Conservation (phyloP, 352 stramenopile species). For the Halophytophthora batemanensis region DNA sequence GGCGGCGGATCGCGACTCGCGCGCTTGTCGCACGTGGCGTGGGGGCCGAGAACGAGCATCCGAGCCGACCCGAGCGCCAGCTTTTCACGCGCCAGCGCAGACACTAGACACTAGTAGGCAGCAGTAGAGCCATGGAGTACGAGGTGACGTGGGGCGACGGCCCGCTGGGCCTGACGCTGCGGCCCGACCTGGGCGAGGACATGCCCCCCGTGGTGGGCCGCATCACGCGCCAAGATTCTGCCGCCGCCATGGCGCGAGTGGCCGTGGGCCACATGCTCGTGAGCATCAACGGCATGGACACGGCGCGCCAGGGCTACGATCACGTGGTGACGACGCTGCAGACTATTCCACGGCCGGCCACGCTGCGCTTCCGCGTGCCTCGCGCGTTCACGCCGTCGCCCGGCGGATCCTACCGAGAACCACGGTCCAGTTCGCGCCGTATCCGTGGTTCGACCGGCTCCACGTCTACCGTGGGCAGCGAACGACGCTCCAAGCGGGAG, state of each 20-base stretch:
- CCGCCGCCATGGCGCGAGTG: constrained; percentile 74
- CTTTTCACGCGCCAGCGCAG: no score
- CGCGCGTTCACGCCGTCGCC: constrained; percentile 32
- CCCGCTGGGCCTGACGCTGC: constrained; percentile 75
- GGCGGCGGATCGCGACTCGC: background rate
- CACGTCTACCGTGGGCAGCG: constrained; percentile 20
- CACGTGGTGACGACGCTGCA: constrained; percentile 80
- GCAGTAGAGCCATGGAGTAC: constrained; percentile 66
- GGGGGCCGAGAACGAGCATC: constrained; percentile 13
- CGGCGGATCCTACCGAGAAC: constrained; percentile 26
- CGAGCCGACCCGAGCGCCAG: no score
- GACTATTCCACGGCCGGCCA: constrained; percentile 76
- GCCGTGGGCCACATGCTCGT: constrained; percentile 87
- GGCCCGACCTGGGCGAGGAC: constrained; percentile 79
- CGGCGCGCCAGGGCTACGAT: constrained; percentile 82
- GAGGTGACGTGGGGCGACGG: constrained; percentile 85
- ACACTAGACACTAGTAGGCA: no score
- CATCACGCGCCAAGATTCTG: constrained; percentile 85
- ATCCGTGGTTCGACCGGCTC: constrained; percentile 42
- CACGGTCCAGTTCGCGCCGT: constrained; percentile 25
- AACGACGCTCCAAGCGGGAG: constrained; percentile 47
- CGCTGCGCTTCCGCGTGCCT: constrained; percentile 79
- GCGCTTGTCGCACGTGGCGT: background rate
- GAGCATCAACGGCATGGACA: constrained; percentile 86
- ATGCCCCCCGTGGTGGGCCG: constrained; percentile 85